Base-by-base conservation (phyloP, 345 rosid genomes). In the Fremontodendron californicum region DNA sequence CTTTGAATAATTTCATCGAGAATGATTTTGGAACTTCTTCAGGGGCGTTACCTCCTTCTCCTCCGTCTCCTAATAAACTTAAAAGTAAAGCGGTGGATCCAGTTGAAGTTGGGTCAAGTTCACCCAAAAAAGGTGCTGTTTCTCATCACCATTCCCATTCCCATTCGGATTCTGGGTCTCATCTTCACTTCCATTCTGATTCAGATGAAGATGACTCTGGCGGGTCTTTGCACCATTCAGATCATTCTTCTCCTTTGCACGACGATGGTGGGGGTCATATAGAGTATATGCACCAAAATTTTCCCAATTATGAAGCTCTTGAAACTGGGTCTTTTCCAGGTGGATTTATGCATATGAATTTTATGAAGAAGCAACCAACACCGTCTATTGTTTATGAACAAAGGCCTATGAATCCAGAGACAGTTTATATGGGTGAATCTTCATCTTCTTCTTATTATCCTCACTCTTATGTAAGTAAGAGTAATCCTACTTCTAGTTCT, bases 321-420 rank as follows among this genome's bases (percentile, higher is more conserved):
- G 76, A 62, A 73, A 23, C 52, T 70, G 75, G 48, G 29, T 63
- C 75, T 23, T 81, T 13, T 55, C 82, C 81, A 21, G 87, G 88
- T 1, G 88, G 92, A 5, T 89, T 82, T 86, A 62, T 85, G 79
- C 85, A 90, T 39, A 90, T 87, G 97, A 94, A 92, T 78, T 96
- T 83, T 77, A 92, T 94, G 98, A 94, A 85, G 82, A 94, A 89
- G 42, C 85, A 85, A 57, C 82, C 93, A 0, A 81, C 87, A 64
- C 86, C 94, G 31, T 83, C 94, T 0, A 84, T 92, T 18, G 86
- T 90, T 67, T 88, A 89, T 43, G 87, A 88, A 81, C 97, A 91
- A 74, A 86, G 88, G 83, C 97, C 97, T 0, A 52, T 54, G 75
- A 81, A 84, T 51, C 84, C 89, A 11, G 90, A 86, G 85, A 74